phyloP scores from a whole-genome alignment of 2,329 filamentous ascomycete species.

The Acrodontium crateriforme region DNA sequence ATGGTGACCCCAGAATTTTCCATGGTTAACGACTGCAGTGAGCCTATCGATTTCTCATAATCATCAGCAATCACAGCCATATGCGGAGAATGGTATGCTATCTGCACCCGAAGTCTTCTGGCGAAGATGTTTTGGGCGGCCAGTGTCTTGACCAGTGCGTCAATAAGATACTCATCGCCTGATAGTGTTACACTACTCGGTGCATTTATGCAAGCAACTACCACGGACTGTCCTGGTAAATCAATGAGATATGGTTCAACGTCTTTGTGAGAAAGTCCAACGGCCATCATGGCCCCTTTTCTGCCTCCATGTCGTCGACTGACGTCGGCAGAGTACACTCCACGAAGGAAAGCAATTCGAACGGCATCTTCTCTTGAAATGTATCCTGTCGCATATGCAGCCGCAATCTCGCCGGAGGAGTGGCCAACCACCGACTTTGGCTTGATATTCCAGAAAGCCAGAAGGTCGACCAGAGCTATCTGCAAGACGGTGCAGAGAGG shows the following conservation, averaged over 20 bases:
- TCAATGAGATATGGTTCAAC: conserved; percentile 5
- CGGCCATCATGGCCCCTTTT: conserved; percentile 22
- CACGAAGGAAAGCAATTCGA: conserved; percentile 10
- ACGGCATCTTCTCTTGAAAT: conserved; percentile 11
- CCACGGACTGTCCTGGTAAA: not conserved
- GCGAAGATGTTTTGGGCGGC: conserved; percentile 24
- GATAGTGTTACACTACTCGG: conserved; percentile 31
- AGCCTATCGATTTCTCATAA: conserved; percentile 3
- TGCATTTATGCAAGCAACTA: conserved; percentile 22
- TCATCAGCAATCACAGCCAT: conserved; percentile 5
- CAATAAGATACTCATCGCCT: conserved; percentile 27
- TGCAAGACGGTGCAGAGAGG: conserved; percentile 43
- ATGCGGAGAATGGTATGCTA: conserved; percentile 31
- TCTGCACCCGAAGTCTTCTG: conserved; percentile 26
- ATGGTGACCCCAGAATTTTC: not conserved
- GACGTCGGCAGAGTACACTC: conserved; percentile 1
- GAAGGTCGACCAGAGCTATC: conserved; percentile 31
- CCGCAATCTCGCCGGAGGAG: conserved; percentile 21
- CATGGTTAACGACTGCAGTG: not conserved
- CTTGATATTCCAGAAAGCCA: conserved; percentile 14
- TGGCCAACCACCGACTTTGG: conserved; percentile 17
- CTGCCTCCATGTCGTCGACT: not conserved
- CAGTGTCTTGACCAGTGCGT: conserved; percentile 17
- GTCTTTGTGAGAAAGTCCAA: conserved; percentile 15
- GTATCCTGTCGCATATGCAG: conserved; percentile 16